Evolutionary conservation across 805 yeast species (phyloP), one percentile per base, ranked within the genome.

Genomic region (Teunomyces barrocoloradensis): DNA sequence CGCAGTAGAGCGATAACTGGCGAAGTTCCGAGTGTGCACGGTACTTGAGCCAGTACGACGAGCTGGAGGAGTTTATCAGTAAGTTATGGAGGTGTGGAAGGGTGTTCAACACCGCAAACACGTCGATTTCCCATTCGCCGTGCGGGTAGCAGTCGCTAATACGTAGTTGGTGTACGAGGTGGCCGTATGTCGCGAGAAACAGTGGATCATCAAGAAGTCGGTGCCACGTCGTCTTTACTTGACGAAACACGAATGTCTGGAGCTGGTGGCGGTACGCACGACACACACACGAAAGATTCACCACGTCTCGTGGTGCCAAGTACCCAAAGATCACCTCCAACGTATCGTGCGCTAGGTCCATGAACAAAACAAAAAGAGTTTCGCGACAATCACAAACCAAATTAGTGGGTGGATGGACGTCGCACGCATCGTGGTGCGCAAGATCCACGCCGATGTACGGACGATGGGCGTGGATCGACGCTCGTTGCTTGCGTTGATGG

Each of bases 1-100:
- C 68, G 39, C 56, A 59, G 51, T 63, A 63, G n/a, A 72, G 51
- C 2, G 63, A 54, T 13, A 72, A 45, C 6, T 48, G 40, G 13
- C 40, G 52, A 21, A 72, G 43, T 7, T 44, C 46, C 15, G 45
- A 27, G 33, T 59, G 55, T 5, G 44, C 27, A 33, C 74, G 52
- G 50, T 73, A 72, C 47, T 70, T 70, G 39, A 73, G 56, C 78
- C 78, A 73, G 44, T 69, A 63, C 2, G 76, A 69, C 46, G 73
- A 68, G 46, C 63, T 68, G 29, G 54, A 57, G 4, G 73, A 57
- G 45, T 68, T 67, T n/a, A 73, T 57, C 4, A 53, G 38, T 7
- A 71, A 53, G 13, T 49, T 54, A 7, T 45, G 43, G 17, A 71
- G 57, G 3, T 52, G 25, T 0, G 69, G 67, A 34, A 67, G 53